Evolutionary conservation across 2,329 filamentous ascomycete species (phyloP), one percentile per base, ranked within the genome.

Genomic region (Cercospora nicotianae): DNA sequence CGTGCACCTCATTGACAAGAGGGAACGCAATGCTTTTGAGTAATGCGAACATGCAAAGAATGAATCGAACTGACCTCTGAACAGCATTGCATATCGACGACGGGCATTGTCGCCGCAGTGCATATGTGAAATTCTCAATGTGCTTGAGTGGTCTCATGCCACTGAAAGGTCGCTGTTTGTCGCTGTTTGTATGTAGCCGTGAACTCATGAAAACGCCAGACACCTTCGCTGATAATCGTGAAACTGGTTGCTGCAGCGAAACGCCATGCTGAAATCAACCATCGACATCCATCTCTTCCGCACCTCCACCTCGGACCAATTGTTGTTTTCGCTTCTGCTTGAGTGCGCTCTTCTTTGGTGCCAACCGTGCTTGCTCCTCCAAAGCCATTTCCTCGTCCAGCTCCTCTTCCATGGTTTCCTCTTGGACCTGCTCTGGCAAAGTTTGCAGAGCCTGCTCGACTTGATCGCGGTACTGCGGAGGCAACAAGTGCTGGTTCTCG

Each of bases 401-500:
- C 77, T 86, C 82, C 75, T 90, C 80, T 66, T 82, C 81, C 75
- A 87, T 75, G 73, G 87, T 84, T 79, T 90, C 84, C 79, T 87
- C 87, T 70, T 80, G 74, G 71, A 63, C 63, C 16, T 42, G 80
- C 66, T 83, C 80, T 75, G 87, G 75, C 74, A 87, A 83, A 78
- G 87, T 87, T 74, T 87, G 83, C 79, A 91, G 83, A 78, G 87
- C 87, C 72, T 80, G 74, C 73, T 79, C 74, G 55, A 79, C 78
- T 48, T 78, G 79, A 67, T 79, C 81, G 62, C 82, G 74, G 77
- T 83, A 81, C 69, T 80, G 77, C 55, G 81, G 81, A 74, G 92
- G 93, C 76, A 99, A 87, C 80, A 99, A 86, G 83, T 99, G 95
- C 84, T 93, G 89, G 82, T 97, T 94, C 84, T 95, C 89, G 74